Percentiles rank a stretch among this genome's conserved stretches.
Conservation (phyloP, 1,139 yeast genomes). For the Zygosaccharomyces sapae region DNA sequence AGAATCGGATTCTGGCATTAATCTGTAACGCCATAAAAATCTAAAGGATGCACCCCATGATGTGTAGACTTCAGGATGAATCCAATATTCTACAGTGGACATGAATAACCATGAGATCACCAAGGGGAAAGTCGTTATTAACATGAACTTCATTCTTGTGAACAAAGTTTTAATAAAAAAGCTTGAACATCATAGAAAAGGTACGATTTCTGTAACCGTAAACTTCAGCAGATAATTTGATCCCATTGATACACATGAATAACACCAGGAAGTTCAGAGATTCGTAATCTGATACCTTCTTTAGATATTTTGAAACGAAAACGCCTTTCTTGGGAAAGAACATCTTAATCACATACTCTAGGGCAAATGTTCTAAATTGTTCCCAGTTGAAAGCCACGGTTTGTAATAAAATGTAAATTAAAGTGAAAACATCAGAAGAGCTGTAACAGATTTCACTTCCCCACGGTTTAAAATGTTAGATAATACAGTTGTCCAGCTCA, state of each 20-base stretch:
- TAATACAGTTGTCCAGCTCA: constrained; percentile 7
- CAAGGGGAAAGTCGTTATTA: constrained; percentile 14
- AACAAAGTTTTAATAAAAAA: constrained; percentile 7
- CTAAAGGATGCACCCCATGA: constrained; percentile 13
- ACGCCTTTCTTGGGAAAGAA: constrained; percentile 7
- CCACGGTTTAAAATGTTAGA: constrained; percentile 10
- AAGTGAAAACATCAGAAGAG: constrained; percentile 4
- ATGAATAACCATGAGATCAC: constrained; percentile 13
- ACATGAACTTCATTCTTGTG: constrained; percentile 9
- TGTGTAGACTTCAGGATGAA: constrained; percentile 12
- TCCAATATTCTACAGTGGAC: constrained; percentile 12
- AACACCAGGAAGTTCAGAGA: constrained; percentile 6
- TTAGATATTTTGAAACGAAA: constrained; percentile 7
- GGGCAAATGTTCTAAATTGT: constrained; percentile 8
- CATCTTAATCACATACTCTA: constrained; percentile 8
- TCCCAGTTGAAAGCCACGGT: constrained; percentile 11
- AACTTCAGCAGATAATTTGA: constrained; percentile 7
- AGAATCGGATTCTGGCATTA: constrained; percentile 9
- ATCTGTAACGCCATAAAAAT: constrained; percentile 18
- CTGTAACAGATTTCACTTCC: constrained; percentile 10
- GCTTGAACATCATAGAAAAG: constrained; percentile 8
- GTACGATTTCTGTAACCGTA: constrained; percentile 13
- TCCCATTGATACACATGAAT: constrained; percentile 7
- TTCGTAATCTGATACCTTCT: constrained; percentile 4
- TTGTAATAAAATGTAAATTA: constrained; percentile 4